Evolutionary conservation across 2,329 filamentous ascomycete species (phyloP), one percentile per base, ranked within the genome.

Genomic region (Hypoxylon rubiginosum): DNA sequence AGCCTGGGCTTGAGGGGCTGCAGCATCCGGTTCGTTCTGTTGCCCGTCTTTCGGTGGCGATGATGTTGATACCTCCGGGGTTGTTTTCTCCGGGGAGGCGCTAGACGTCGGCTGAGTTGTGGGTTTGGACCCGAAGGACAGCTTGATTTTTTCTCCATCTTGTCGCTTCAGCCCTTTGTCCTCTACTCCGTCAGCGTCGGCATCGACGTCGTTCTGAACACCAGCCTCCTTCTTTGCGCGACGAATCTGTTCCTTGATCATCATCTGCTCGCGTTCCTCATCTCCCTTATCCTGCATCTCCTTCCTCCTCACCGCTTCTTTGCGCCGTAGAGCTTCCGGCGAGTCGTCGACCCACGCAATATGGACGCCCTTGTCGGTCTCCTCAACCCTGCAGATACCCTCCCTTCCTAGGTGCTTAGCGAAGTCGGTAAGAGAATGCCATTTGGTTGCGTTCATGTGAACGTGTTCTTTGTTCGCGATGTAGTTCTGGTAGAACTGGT

Each of bases 401-500:
- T 98, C 94, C 21, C 92, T 83, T 0, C 95, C 94, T 0, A 99
- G 82, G 74, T 92, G 83, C 76, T 97, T 97, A 13, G 92, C 93
- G 76, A 97, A 97, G 73, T 98, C 94, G 2, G 94, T 95, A 72
- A 99, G 81, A 58, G 88, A 92, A 3, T 90, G 88, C 94, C 94
- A 98, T 74, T 91, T 91, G 0, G 96, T 98, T 7, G 93, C 85
- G 79, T 97, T 97, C 92, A 98, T 94, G 77, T 98, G 96, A 8
- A 96, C 83, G 77, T 98, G 95, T 74, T 93, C 86, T 78, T 94
- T 94, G 72, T 95, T 91, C 15, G 89, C 86, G 72, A 98, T 97
- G 74, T 97, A 96, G 75, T 94, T 91, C 77, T 98, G 93, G 80
- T 99, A 99, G 78, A 98, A 98, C 67, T 92, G 90, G 75, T 99